A percentile compares a stretch with the other conserved stretches of the same genome.
phyloP scores from a whole-genome alignment of 2,329 filamentous ascomycete genomes.

The Parastagonospora avenae region DNA sequence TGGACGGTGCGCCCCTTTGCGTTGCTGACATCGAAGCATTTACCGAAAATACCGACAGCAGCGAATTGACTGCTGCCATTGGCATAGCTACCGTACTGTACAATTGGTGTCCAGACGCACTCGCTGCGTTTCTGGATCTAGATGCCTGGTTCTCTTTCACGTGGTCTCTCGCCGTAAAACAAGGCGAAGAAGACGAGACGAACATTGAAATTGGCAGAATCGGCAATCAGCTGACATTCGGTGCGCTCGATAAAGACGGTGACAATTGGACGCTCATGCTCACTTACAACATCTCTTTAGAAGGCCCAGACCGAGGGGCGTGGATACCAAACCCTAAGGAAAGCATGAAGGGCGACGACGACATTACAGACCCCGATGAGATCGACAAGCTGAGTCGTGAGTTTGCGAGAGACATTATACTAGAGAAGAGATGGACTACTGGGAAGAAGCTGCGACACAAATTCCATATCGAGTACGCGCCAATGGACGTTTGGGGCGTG shows the following conservation, averaged over 20 bases:
- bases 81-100: slow-evolving; percentile 26
- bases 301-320: slow-evolving; percentile 3
- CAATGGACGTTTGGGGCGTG: slow-evolving; percentile 29
- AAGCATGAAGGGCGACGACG: slow-evolving; percentile 23
- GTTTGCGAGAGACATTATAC: slow-evolving; percentile 3
- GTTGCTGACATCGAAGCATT: slow-evolving; percentile 7
- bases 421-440: slow-evolving; percentile 19
- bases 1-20: slow-evolving; percentile 12
- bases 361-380: slow-evolving; percentile 12
- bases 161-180: slow-evolving; percentile 16
- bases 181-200: slow-evolving; percentile 10
- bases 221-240: slow-evolving; percentile 29
- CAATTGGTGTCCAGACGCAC: slow-evolving; percentile 22
- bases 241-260: slow-evolving; percentile 18
- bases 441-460: slow-evolving; percentile 19
- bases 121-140: slow-evolving; percentile 24
- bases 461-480: slow-evolving; percentile 29
- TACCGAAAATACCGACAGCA: not conserved
- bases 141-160: slow-evolving; percentile 34
- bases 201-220: slow-evolving; percentile 29
- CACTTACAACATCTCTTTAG: slow-evolving; percentile 20
- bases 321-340: slow-evolving; percentile 27
- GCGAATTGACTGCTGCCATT: slow-evolving; percentile 10
- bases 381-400: slow-evolving; percentile 12
- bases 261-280: slow-evolving; percentile 27